Base-by-base conservation (phyloP, 306 rosid genomes). In the Quercus berberidifolia region DNA sequence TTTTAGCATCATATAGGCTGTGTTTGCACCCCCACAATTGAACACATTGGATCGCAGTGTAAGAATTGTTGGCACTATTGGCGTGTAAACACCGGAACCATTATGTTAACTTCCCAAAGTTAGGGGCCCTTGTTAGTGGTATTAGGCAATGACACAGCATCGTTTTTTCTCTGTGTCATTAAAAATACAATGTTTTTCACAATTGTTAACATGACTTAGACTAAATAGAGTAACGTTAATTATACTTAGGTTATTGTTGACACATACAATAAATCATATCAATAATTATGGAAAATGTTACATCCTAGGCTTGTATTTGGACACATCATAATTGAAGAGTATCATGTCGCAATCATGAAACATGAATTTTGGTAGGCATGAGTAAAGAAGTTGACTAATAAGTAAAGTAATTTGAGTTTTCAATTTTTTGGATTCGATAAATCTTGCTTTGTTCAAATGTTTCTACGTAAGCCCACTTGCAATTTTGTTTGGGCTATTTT, bases 401-500 rank as follows among this genome's bases (percentile, higher is more conserved):
- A 38, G 46, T 1, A 9, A 9, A 59, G 17, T 4, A 10, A 9
- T 60, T 60, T 1, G 15, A 23, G 5, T 6, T 4, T 59, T 25
- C 25, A 10, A 60, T 21, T 60, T 25, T 1, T 49, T 25, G 68
- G 35, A 26, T 26, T 25, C 5, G 33, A 62, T 13, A 23, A 26
- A 62, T 62, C 46, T 17, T 30, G 13, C 70, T 35, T 33, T 17
- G 52, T 19, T 67, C 5, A 10, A 35, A 67, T 14, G 31, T 55
- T 28, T 51, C 51, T 55, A 55, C 82, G 82, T 77, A 76, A 76
- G 81, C 78, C 85, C 85, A 82, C 85, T 82, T 35, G 17, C 7
- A 43, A 49, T 0, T 20, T 35, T 1, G 0, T 80, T 23, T 21
- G 28, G 60, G 71, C 18, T 68, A 15, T 13, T 8, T 18, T 9